Evolutionary conservation across 1,284 basidiomycete genomes (phyloP).

Genomic region (Inonotus hispidus): DNA sequence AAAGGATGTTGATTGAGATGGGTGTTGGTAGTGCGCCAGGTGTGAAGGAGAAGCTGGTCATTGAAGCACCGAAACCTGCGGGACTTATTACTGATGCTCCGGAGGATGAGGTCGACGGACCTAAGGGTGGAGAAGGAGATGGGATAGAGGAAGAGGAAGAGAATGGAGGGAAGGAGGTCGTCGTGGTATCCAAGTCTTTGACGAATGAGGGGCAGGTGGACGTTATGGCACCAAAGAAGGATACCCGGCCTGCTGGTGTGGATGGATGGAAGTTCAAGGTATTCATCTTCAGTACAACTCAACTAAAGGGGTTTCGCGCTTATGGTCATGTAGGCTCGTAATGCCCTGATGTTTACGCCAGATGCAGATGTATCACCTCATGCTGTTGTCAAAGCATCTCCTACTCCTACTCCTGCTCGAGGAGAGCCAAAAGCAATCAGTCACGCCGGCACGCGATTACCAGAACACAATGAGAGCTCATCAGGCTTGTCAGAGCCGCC

Average conservation of each 20-base stretch:
- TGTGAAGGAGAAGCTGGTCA: constrained; percentile 59
- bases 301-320: constrained; percentile 8
- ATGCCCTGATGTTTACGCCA: constrained; percentile 89
- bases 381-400: constrained; percentile 34
- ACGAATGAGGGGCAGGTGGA: constrained; percentile 38
- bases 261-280: constrained; percentile 89
- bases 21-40: constrained; percentile 38
- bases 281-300: constrained; percentile 12
- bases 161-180: constrained; percentile 28
- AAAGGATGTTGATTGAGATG: constrained; percentile 64
- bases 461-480: constrained; percentile 50
- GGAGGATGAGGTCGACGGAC: constrained; percentile 18
- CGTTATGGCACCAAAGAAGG: constrained; percentile 73
- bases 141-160: constrained; percentile 25
- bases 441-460: constrained; percentile 75
- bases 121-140: constrained; percentile 20
- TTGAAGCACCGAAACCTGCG: constrained; percentile 49
- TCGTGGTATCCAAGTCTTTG: constrained; percentile 12
- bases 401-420: constrained; percentile 33
- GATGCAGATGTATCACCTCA: constrained; percentile 86
- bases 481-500: constrained; percentile 59
- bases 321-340: constrained; percentile 57
- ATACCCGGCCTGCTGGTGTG: constrained; percentile 62
- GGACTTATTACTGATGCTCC: constrained; percentile 48
- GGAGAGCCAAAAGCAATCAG: constrained; percentile 63